These are phyloP conservation scores for Astrocystis sublimbata DNA, from an alignment of 495 filamentous ascomycete genomes.

Conservation along the genomic window DNA sequence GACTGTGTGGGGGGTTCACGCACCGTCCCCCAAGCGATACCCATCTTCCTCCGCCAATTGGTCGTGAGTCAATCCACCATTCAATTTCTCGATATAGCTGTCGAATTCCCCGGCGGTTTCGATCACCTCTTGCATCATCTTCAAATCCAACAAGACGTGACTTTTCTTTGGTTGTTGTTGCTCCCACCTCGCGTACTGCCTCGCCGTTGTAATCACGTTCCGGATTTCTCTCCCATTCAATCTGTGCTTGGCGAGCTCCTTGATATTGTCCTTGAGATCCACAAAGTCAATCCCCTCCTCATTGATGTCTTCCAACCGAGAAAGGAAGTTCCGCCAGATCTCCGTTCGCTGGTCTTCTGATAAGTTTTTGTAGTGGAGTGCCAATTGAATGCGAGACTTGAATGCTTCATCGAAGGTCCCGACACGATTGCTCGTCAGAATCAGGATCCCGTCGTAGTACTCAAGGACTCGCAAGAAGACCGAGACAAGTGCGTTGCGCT, in stretches of 20 bases:
- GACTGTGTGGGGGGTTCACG: neutral
- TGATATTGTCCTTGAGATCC: conserved; percentile 19
- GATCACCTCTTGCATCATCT: conserved; percentile 26
- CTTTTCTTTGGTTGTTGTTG: neutral
- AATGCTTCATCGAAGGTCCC: conserved; percentile 34
- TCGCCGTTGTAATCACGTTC: conserved; percentile 7
- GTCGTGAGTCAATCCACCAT: neutral
- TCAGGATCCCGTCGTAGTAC: conserved; percentile 53
- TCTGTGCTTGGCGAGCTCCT: conserved; percentile 17
- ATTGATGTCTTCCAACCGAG: conserved; percentile 21
- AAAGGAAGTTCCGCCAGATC: conserved; percentile 45
- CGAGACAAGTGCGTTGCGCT: conserved; percentile 53
- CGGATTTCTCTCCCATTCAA: conserved; percentile 39
- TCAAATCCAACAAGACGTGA: conserved; percentile 18
- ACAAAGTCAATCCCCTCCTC: conserved; percentile 28
- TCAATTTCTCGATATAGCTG: conserved; percentile 16
- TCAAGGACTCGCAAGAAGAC: conserved; percentile 54
- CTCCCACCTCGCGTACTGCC: conserved; percentile 27
- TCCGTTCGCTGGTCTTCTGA: conserved; percentile 24
- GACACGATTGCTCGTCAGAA: conserved; percentile 31
- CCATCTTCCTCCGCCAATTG: neutral
- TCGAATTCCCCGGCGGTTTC: conserved; percentile 21
- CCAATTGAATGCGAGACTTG: conserved; percentile 47
- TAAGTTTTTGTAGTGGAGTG: conserved; percentile 41
- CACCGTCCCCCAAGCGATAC: neutral